phyloP scores from a whole-genome alignment of 1,139 yeast genomes.

The Saccharomycopsis phalli region DNA sequence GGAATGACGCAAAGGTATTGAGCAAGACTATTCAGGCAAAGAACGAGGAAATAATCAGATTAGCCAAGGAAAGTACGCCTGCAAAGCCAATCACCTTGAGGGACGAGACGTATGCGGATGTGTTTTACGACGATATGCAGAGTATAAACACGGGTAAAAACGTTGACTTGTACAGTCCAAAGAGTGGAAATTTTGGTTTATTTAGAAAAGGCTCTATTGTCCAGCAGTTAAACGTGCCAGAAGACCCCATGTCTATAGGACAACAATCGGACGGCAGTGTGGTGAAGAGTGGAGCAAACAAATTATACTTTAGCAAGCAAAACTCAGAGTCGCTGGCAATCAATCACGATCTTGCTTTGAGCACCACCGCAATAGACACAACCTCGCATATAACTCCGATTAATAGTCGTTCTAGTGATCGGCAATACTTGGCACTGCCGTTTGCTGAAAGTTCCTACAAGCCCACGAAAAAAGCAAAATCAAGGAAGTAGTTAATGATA shows the following conservation, averaged over 20 bases:
- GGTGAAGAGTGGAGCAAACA: conserved; percentile 6
- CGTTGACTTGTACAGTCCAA: not conserved
- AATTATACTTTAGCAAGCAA: conserved; percentile 1
- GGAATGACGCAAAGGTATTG: not conserved
- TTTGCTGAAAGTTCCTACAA: not conserved
- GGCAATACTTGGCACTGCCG: not conserved
- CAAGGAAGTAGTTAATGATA: conserved; percentile 21
- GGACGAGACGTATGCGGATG: conserved; percentile 5
- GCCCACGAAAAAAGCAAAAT: not conserved
- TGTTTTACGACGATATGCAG: conserved; percentile 2
- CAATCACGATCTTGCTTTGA: not conserved
- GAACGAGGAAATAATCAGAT: conserved; percentile 1
- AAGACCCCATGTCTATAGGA: too few species aligned
- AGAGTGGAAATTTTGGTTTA: too few species aligned
- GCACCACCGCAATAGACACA: not conserved
- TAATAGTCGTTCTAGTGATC: not conserved
- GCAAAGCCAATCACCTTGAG: conserved; percentile 1
- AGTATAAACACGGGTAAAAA: not conserved
- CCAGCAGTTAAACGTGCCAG: not conserved
- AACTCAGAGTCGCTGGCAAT: not conserved
- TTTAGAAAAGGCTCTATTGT: not conserved
- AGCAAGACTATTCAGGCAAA: not conserved
- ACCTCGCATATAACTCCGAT: not conserved
- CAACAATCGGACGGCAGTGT: not conserved
- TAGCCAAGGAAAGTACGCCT: not conserved